phyloP scores from a whole-genome alignment of 2,329 filamentous ascomycete genomes.

The Aspergillus persii region DNA sequence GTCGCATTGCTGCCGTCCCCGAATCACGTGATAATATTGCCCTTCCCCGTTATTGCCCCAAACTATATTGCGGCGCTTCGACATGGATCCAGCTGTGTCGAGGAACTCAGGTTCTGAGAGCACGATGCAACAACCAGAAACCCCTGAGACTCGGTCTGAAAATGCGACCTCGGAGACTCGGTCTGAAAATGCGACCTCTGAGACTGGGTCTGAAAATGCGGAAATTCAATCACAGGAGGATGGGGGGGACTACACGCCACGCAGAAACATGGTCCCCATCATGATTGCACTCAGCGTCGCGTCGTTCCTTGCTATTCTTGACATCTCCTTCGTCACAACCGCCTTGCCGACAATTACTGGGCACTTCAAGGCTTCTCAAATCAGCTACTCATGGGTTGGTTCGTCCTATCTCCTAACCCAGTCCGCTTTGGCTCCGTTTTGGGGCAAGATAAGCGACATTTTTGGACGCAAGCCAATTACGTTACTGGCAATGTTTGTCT shows the following conservation, averaged over 20 bases:
- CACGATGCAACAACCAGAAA: constrained; percentile 3
- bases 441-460: constrained; percentile 2
- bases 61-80: constrained; percentile 3
- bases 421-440: constrained; percentile 1
- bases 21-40: constrained; percentile 3
- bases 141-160: constrained; percentile 1
- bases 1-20: constrained; percentile 1
- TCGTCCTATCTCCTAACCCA: constrained; percentile 1
- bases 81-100: constrained; percentile 4
- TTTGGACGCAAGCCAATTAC: background rate
- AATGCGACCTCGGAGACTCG: constrained; percentile 1
- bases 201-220: constrained; percentile 2
- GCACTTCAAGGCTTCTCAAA: constrained; percentile 3
- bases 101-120: constrained; percentile 1
- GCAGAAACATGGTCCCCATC: constrained; percentile 3
- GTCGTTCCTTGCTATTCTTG: constrained; percentile 4
- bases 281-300: constrained; percentile 1
- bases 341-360: constrained; percentile 2
- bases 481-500: background rate
- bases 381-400: constrained; percentile 2
- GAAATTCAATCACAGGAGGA: constrained; percentile 2
- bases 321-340: constrained; percentile 3
- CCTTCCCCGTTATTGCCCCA: constrained; percentile 2
- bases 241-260: constrained; percentile 1
- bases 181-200: constrained; percentile 2